Evolutionary conservation across 352 stramenopile species (phyloP).

Genomic region (Globisporangium splendens): DNA sequence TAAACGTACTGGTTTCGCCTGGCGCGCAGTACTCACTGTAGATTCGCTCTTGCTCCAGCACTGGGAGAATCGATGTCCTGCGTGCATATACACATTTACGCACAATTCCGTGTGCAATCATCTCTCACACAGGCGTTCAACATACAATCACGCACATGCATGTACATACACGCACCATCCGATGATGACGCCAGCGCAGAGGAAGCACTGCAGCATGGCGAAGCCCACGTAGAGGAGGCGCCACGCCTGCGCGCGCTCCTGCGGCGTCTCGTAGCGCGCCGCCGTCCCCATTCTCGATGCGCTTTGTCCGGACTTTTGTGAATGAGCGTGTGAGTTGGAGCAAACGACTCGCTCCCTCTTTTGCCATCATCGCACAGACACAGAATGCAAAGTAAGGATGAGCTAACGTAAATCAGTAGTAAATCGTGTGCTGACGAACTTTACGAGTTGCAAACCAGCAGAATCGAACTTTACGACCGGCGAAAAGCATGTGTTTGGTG

Average conservation of each 20-base stretch:
- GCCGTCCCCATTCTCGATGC: background rate
- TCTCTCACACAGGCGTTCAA: background rate
- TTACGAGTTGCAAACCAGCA: no score
- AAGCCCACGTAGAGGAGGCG: slow-evolving; percentile 46
- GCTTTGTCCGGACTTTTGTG: background rate
- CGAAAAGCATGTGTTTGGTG: no score
- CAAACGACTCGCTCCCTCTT: no score
- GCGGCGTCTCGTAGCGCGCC: background rate
- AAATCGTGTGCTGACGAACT: no score
- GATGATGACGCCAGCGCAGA: slow-evolving; percentile 58
- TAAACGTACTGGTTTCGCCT: slow-evolving; percentile 33
- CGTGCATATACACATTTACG: background rate
- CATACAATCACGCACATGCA: no score
- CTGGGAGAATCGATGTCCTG: slow-evolving; percentile 55
- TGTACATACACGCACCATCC: slow-evolving; percentile 50
- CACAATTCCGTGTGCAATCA: no score
- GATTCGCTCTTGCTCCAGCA: slow-evolving; percentile 54
- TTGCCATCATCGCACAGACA: no score
- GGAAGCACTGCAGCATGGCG: slow-evolving; percentile 60
- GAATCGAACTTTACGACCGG: no score
- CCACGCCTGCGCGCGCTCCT: background rate
- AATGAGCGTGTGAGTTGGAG: no score
- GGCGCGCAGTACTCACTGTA: slow-evolving; percentile 49
- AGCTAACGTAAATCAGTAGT: no score
- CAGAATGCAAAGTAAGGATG: no score